Conservation (phyloP, 202 grass and related monocot genomes). For the Bolboschoenoplectus hybrid region DNA sequence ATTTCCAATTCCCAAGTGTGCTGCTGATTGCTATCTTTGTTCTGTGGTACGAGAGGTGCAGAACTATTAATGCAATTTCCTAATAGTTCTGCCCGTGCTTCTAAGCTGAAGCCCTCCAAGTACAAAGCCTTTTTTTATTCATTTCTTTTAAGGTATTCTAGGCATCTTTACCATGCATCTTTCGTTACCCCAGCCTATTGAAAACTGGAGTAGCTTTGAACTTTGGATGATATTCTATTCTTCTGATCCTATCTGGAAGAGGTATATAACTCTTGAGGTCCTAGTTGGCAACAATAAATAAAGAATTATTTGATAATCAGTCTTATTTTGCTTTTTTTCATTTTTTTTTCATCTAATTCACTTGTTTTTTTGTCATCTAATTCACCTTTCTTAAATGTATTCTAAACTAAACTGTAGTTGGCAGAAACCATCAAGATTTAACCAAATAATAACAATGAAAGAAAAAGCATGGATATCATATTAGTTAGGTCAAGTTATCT, state of each 20-base stretch:
- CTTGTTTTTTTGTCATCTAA: not conserved
- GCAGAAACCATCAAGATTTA: not conserved
- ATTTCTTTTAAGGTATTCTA: no score
- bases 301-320: not conserved
- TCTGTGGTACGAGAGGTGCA: not conserved
- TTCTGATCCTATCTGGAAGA: not conserved
- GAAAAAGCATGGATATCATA: not conserved
- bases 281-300: not conserved
- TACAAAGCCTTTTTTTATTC: not conserved
- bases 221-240: not conserved
- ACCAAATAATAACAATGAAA: not conserved
- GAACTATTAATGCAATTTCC: not conserved
- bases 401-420: not conserved
- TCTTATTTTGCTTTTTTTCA: not conserved
- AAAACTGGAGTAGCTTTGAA: not conserved
- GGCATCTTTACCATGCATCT: not conserved
- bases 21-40: not conserved
- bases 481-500: not conserved
- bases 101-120: not conserved
- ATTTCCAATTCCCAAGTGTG: not conserved
- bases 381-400: not conserved
- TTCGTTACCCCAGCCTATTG: not conserved
- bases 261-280: not conserved
- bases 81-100: not conserved
- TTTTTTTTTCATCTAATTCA: not conserved